phyloP scores from a whole-genome alignment of 164 flowering plant species.

The Stephania yunnanensis region DNA sequence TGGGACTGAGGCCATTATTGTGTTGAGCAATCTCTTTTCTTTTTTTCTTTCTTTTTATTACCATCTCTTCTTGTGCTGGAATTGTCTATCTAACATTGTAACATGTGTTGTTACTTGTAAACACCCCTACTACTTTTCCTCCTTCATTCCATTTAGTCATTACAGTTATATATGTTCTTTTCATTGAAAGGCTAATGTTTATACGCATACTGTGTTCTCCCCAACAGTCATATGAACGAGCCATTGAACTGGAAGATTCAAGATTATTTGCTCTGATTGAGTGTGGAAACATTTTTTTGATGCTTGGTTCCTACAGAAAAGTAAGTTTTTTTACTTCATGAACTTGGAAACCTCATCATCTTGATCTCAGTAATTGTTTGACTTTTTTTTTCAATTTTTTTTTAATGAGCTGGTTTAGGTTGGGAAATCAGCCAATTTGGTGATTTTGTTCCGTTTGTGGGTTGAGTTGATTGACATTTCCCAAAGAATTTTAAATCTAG shows the following conservation, averaged over 20 bases:
- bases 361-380: no score
- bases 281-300: constrained; percentile 75
- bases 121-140: no score
- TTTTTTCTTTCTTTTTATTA: background rate
- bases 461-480: no score
- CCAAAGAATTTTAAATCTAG: no score
- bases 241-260: constrained; percentile 71
- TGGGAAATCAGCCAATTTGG: no score
- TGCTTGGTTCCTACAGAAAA: constrained; percentile 76
- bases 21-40: background rate
- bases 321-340: constrained; percentile 28
- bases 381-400: no score
- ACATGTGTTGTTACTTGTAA: no score
- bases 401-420: no score
- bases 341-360: background rate
- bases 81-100: background rate
- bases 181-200: constrained; percentile 1
- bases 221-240: constrained; percentile 88
- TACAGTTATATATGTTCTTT: background rate
- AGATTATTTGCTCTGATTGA: constrained; percentile 69
- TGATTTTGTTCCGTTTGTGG: no score
- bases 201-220: background rate
- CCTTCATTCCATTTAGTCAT: background rate
- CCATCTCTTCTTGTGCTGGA: background rate
- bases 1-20: no score